These are phyloP conservation scores for Dactylonectria estremocensis DNA, from an alignment of 2,329 filamentous ascomycete species.

Conservation along the genomic window DNA sequence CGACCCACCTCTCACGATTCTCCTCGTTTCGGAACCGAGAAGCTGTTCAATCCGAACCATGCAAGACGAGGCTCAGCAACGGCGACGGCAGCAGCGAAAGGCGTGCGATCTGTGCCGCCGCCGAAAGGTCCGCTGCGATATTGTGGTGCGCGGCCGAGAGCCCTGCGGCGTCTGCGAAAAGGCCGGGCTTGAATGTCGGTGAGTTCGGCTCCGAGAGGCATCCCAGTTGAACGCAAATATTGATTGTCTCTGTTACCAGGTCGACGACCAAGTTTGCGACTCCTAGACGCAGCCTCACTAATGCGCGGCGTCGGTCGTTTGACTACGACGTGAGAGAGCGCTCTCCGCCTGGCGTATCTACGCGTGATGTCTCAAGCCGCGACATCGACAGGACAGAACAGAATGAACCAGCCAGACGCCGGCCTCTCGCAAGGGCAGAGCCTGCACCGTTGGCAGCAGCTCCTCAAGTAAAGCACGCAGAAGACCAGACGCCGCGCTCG, in stretches of 20 bases:
- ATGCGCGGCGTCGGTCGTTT: conserved; percentile 28
- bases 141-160: conserved; percentile 34
- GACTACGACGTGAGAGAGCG: neutral
- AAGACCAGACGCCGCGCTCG: conserved; percentile 21
- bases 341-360: conserved; percentile 21
- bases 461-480: conserved; percentile 13
- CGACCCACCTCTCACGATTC: neutral
- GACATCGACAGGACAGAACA: conserved; percentile 15
- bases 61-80: conserved; percentile 20
- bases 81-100: conserved; percentile 51
- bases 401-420: neutral
- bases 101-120: conserved; percentile 47
- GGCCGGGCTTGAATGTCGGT: conserved; percentile 46
- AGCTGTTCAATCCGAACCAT: conserved; percentile 5
- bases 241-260: conserved; percentile 22
- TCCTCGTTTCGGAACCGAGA: conserved; percentile 15
- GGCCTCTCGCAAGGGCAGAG: conserved; percentile 22
- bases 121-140: conserved; percentile 46
- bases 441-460: conserved; percentile 1
- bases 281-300: conserved; percentile 31
- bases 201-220: conserved; percentile 38
- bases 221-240: neutral
- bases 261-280: conserved; percentile 45
- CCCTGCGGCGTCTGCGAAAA: conserved; percentile 46
- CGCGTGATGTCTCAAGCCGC: conserved; percentile 27